phyloP scores from a whole-genome alignment of 208 protist genomes.

The Crithidia mellificae region DNA sequence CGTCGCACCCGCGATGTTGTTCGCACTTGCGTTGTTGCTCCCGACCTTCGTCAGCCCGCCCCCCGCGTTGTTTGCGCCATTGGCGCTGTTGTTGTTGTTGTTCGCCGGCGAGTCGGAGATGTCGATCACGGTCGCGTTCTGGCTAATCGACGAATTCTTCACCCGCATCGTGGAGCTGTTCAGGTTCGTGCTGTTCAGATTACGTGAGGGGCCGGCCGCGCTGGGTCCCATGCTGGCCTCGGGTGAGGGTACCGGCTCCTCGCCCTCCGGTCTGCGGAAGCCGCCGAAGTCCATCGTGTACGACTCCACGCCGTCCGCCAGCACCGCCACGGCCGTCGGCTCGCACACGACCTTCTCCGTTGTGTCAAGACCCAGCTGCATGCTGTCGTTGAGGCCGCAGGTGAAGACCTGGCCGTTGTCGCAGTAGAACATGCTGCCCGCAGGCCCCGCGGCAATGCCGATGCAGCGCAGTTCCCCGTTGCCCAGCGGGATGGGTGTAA shows the following conservation, averaged over 20 bases:
- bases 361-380: slow-evolving; percentile 82
- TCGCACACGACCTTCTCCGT: slow-evolving; percentile 51
- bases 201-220: slow-evolving; percentile 7
- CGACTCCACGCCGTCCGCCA: slow-evolving; percentile 70
- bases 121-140: slow-evolving; percentile 21
- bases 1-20: neutral
- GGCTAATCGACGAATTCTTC: slow-evolving; percentile 14
- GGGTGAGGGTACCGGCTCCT: neutral
- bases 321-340: slow-evolving; percentile 43
- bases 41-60: slow-evolving; percentile 1
- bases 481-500: slow-evolving; percentile 70
- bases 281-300: slow-evolving; percentile 87
- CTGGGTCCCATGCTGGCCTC: neutral
- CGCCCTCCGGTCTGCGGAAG: slow-evolving; percentile 40
- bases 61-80: neutral
- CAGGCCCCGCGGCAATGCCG: slow-evolving; percentile 78
- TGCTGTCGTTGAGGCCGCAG: slow-evolving; percentile 80
- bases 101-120: slow-evolving; percentile 8
- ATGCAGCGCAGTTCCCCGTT: slow-evolving; percentile 49
- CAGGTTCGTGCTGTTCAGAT: neutral
- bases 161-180: slow-evolving; percentile 3
- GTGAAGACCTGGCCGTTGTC: slow-evolving; percentile 72
- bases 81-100: no score
- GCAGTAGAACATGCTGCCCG: slow-evolving; percentile 85
- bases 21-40: slow-evolving; percentile 4